Conservation (phyloP, 2,329 filamentous ascomycete species). For the Exophiala calicioides region DNA sequence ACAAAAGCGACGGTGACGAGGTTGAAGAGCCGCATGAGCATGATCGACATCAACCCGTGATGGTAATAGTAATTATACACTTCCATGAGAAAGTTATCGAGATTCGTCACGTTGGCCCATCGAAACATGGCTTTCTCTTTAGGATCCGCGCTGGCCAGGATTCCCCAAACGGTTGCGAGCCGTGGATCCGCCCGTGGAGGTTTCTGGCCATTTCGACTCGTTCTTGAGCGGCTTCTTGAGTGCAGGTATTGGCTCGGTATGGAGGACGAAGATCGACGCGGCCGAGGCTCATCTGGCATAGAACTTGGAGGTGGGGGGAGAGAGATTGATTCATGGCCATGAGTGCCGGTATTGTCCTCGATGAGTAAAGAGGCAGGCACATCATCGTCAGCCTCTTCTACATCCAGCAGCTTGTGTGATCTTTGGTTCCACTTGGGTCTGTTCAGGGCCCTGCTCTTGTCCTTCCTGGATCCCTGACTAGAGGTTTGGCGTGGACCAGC, state of each 20-base stretch:
- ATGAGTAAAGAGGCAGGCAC: constrained; percentile 65
- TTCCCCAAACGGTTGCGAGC: constrained; percentile 26
- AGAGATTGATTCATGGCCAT: constrained; percentile 20
- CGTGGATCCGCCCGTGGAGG: constrained; percentile 28
- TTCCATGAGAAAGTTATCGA: constrained; percentile 82
- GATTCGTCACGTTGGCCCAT: constrained; percentile 87
- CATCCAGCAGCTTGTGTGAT: constrained; percentile 34
- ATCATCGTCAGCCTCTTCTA: constrained; percentile 61
- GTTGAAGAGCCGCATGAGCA: constrained; percentile 70
- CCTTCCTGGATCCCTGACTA: constrained; percentile 8
- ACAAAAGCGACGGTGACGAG: constrained; percentile 82
- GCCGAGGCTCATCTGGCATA: constrained; percentile 15
- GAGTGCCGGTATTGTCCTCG: constrained; percentile 45
- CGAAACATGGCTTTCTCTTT: constrained; percentile 84
- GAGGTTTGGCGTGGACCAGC: constrained; percentile 2
- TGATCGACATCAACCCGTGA: constrained; percentile 81
- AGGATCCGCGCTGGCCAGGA: constrained; percentile 53
- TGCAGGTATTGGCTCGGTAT: constrained; percentile 1
- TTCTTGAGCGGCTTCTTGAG: constrained; percentile 3
- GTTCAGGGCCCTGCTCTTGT: constrained; percentile 19
- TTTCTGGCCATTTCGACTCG: constrained; percentile 30
- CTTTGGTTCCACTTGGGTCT: constrained; percentile 16
- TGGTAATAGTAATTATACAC: constrained; percentile 86
- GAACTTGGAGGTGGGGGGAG: constrained; percentile 26
- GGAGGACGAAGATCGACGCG: constrained; percentile 4